Conservation (phyloP, 495 filamentous ascomycete genomes). For the Hypoxylon fragiforme region DNA sequence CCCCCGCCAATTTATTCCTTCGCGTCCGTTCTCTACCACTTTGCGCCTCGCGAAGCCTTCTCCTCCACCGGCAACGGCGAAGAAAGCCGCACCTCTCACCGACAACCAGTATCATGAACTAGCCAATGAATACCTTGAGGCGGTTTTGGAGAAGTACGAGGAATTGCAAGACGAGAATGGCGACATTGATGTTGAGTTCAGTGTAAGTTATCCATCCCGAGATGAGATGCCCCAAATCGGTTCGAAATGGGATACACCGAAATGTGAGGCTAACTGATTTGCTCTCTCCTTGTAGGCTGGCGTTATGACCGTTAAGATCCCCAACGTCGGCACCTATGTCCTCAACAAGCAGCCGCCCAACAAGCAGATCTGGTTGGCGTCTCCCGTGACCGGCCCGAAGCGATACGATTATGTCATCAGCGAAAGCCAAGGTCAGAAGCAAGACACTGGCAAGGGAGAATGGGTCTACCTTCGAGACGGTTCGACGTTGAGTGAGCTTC, state of each 20-base stretch:
- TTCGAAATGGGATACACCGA: neutral
- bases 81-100: conserved; percentile 40
- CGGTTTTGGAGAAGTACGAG: conserved; percentile 66
- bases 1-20: conserved; percentile 1
- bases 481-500: conserved; percentile 67
- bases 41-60: conserved; percentile 30
- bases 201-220: conserved; percentile 48
- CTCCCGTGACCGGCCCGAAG: conserved; percentile 89
- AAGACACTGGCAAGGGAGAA: conserved; percentile 65
- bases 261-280: conserved; percentile 15
- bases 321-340: conserved; percentile 74
- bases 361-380: conserved; percentile 96
- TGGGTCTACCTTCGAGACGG: conserved; percentile 91
- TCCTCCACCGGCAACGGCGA: conserved; percentile 13
- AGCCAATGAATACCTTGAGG: conserved; percentile 57
- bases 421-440: conserved; percentile 73
- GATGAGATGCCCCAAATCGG: neutral
- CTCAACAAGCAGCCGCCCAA: conserved; percentile 98
- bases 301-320: conserved; percentile 72
- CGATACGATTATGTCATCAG: conserved; percentile 82
- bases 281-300: conserved; percentile 71
- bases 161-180: conserved; percentile 62
- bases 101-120: conserved; percentile 50
- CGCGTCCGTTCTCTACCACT: conserved; percentile 21
- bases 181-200: conserved; percentile 69